A percentile compares a stretch with the other conserved stretches of the same genome.
These are phyloP conservation scores for Chimonanthus salicifolius DNA, from an alignment of 164 flowering plant genomes.

Conservation along the genomic window DNA sequence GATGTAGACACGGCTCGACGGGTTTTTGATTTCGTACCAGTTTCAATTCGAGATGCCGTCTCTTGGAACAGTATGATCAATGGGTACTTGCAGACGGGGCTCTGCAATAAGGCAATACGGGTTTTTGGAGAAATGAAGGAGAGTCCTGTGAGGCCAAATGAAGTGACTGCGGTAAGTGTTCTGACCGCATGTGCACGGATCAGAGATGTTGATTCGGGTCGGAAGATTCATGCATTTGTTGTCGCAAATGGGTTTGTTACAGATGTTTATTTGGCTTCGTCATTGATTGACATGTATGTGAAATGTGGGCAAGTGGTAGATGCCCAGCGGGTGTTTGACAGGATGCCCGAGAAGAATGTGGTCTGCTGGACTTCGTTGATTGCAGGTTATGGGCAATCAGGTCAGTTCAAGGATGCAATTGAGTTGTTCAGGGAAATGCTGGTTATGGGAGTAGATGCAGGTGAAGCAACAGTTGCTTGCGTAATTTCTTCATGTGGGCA, in stretches of 20 bases:
- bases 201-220: constrained; percentile 17
- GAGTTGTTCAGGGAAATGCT: constrained; percentile 32
- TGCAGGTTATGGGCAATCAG: constrained; percentile 23
- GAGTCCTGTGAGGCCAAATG: constrained; percentile 16
- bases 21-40: constrained; percentile 21
- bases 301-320: constrained; percentile 21
- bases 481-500: constrained; percentile 27
- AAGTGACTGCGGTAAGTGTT: constrained; percentile 19
- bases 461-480: constrained; percentile 26
- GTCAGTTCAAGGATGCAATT: constrained; percentile 22
- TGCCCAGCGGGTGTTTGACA: constrained; percentile 19
- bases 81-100: constrained; percentile 19
- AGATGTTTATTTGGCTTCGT: constrained; percentile 20
- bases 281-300: constrained; percentile 29
- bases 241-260: constrained; percentile 12
- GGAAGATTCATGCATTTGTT: constrained; percentile 23
- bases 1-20: constrained; percentile 11
- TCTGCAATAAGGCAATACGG: constrained; percentile 14
- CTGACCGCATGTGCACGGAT: constrained; percentile 25
- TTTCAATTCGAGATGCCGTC: constrained; percentile 20
- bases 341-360: constrained; percentile 22
- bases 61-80: constrained; percentile 34
- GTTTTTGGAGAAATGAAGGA: constrained; percentile 18
- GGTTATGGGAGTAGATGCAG: constrained; percentile 13
- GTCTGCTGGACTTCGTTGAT: constrained; percentile 33